A percentile compares a stretch with the other conserved stretches of the same genome.
Conservation (phyloP, 345 rosid genomes). For the Salix viminalis region DNA sequence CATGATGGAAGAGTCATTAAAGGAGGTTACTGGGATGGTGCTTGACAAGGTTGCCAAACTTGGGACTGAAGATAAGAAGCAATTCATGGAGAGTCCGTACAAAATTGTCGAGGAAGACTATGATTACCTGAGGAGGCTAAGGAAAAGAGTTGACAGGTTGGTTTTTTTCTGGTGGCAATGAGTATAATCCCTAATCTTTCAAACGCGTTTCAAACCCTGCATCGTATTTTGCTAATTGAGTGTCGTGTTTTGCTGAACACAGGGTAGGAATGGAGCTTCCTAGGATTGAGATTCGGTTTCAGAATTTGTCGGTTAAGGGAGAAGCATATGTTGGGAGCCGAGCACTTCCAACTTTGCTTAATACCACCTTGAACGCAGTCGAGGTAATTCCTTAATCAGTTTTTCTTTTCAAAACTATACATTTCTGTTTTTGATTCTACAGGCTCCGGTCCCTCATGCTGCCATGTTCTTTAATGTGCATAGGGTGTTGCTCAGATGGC, state of each 20-base stretch:
- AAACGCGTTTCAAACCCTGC: too few relatives aligned
- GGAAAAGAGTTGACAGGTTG: slow-evolving; percentile 10
- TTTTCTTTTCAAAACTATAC: neutral
- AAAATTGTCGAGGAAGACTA: slow-evolving; percentile 29
- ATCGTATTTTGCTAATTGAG: too few relatives aligned
- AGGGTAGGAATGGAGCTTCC: slow-evolving; percentile 43
- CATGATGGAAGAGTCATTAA: slow-evolving; percentile 29
- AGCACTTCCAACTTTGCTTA: slow-evolving; percentile 41
- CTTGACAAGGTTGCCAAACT: slow-evolving; percentile 30
- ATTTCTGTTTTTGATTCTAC: neutral
- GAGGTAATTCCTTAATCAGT: slow-evolving; percentile 22
- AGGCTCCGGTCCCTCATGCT: neutral
- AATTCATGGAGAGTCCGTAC: slow-evolving; percentile 33
- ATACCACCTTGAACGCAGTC: slow-evolving; percentile 30
- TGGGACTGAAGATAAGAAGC: slow-evolving; percentile 33
- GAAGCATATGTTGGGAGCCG: slow-evolving; percentile 39
- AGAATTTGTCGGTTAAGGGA: slow-evolving; percentile 37
- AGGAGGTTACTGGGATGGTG: slow-evolving; percentile 15
- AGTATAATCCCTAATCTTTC: too few relatives aligned
- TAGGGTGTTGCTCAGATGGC: slow-evolving; percentile 25
- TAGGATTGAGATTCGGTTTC: slow-evolving; percentile 38
- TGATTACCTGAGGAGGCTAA: slow-evolving; percentile 6
- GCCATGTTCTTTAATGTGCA: neutral
- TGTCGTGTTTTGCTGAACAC: neutral
- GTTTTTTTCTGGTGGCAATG: neutral